phyloP scores from a whole-genome alignment of 2,329 filamentous ascomycete species.

The Hymenoscyphus fructigenus region DNA sequence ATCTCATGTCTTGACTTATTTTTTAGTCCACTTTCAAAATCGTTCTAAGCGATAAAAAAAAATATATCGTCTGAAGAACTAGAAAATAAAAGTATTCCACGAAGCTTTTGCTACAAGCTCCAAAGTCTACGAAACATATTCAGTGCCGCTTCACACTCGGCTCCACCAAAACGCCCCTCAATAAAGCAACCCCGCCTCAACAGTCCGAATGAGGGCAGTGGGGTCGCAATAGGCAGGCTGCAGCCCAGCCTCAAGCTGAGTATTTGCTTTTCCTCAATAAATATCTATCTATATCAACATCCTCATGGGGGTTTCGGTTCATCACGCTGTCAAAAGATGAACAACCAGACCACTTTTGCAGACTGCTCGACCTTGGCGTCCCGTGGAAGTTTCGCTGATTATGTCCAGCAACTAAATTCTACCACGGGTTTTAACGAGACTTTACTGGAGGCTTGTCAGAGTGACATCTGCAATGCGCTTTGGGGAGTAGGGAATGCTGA shows the following conservation, averaged over 20 bases:
- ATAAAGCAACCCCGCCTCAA: neutral
- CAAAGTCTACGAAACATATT: neutral
- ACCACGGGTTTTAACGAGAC: slow-evolving; percentile 12
- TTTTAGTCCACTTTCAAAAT: too few species aligned
- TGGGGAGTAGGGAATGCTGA: slow-evolving; percentile 21
- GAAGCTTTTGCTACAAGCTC: neutral
- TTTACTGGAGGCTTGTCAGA: slow-evolving; percentile 12
- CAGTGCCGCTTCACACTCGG: neutral
- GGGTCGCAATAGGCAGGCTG: neutral
- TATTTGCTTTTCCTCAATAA: too few species aligned
- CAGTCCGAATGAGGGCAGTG: neutral
- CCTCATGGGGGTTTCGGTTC: neutral
- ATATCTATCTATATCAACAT: neutral
- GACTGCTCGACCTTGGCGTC: slow-evolving; percentile 12
- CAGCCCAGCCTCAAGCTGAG: neutral
- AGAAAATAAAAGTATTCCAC: neutral
- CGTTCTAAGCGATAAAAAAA: too few species aligned
- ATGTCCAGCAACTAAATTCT: slow-evolving; percentile 15
- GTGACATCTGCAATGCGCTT: slow-evolving; percentile 18
- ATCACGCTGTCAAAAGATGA: slow-evolving; percentile 2
- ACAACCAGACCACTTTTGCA: neutral
- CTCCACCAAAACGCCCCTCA: neutral
- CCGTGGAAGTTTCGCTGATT: slow-evolving; percentile 11
- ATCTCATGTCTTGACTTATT: too few species aligned
- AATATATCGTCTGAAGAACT: too few species aligned